phyloP scores from a whole-genome alignment of 1,284 basidiomycete species.

The Agaricales sp. region DNA sequence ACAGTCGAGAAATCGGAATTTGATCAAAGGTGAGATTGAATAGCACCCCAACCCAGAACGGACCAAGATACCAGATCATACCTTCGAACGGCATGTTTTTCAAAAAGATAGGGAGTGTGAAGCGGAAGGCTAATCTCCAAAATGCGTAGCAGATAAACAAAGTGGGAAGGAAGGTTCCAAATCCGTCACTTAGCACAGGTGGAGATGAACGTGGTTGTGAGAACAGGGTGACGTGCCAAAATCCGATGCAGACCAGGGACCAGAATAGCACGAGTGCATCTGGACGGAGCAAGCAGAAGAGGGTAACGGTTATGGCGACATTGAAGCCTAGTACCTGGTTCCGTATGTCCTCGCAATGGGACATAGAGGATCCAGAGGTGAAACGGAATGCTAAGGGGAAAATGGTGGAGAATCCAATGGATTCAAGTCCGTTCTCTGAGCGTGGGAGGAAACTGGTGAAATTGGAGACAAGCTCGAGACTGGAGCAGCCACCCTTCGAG shows the following conservation, averaged over 20 bases:
- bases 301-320: constrained; percentile 48
- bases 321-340: constrained; percentile 64
- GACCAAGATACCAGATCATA: constrained; percentile 62
- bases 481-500: constrained; percentile 68
- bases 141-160: constrained; percentile 76
- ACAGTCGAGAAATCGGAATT: constrained; percentile 68
- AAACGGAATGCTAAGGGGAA: constrained; percentile 55
- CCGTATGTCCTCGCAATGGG: constrained; percentile 66
- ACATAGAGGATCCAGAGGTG: constrained; percentile 26
- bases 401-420: constrained; percentile 61
- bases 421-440: constrained; percentile 54
- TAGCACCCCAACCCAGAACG: constrained; percentile 76
- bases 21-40: constrained; percentile 55
- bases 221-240: constrained; percentile 79
- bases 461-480: constrained; percentile 58
- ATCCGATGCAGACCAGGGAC: constrained; percentile 78
- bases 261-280: constrained; percentile 63
- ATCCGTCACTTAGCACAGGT: constrained; percentile 57
- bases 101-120: constrained; percentile 60
- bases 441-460: constrained; percentile 59
- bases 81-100: constrained; percentile 60
- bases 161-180: constrained; percentile 69
- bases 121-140: constrained; percentile 71
- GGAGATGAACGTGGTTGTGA: constrained; percentile 67
- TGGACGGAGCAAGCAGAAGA: constrained; percentile 70